Evolutionary conservation across 2,329 filamentous ascomycete genomes (phyloP).

Genomic region (Hypoxylon sp.): DNA sequence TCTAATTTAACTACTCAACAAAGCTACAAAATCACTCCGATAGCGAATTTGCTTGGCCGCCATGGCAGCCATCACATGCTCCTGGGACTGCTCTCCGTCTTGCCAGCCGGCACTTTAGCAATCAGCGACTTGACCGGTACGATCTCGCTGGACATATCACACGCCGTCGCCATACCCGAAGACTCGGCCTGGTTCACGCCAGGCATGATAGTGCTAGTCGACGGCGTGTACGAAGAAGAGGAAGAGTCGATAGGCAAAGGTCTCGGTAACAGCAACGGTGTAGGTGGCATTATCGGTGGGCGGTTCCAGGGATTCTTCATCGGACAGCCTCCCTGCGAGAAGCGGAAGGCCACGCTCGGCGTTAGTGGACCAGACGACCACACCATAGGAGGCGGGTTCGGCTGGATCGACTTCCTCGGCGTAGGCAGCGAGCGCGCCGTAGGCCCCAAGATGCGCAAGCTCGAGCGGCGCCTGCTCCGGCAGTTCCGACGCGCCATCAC

Average conservation of each 20-base stretch:
- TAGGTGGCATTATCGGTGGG: conserved; percentile 92
- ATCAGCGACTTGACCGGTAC: conserved; percentile 90
- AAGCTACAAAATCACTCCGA: conserved; percentile 88
- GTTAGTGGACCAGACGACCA: conserved; percentile 71
- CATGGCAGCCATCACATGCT: conserved; percentile 88
- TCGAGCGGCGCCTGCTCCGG: conserved; percentile 76
- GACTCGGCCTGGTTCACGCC: conserved; percentile 93
- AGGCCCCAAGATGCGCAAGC: conserved; percentile 82
- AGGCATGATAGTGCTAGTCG: conserved; percentile 94
- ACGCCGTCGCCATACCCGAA: conserved; percentile 84
- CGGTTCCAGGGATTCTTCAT: conserved; percentile 91
- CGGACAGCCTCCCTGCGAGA: conserved; percentile 90
- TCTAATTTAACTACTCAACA: conserved; percentile 65
- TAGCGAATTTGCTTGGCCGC: conserved; percentile 79
- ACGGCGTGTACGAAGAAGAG: conserved; percentile 97
- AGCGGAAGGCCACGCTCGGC: conserved; percentile 81
- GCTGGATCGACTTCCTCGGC: conserved; percentile 97
- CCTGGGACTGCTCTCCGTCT: conserved; percentile 82
- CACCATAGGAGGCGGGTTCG: conserved; percentile 83
- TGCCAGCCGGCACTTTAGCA: conserved; percentile 84
- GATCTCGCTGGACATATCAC: conserved; percentile 83
- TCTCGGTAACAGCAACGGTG: conserved; percentile 80
- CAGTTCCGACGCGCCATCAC: conserved; percentile 46
- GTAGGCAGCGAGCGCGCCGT: conserved; percentile 89
- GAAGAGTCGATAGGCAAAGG: conserved; percentile 76